These are phyloP conservation scores for Chimonanthus salicifolius DNA, from an alignment of 164 flowering plant genomes.

Conservation along the genomic window DNA sequence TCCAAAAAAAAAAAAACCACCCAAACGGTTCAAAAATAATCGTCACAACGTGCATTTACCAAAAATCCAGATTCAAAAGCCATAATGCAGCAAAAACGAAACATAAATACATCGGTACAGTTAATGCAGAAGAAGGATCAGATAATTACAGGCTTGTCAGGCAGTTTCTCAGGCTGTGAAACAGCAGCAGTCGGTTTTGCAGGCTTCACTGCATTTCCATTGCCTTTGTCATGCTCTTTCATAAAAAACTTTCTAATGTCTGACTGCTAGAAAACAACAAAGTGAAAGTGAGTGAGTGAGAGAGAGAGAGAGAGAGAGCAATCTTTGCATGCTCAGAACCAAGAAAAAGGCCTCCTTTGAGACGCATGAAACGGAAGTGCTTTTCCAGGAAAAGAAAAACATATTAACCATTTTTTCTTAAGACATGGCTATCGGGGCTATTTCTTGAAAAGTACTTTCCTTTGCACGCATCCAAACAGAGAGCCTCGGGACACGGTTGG, in stretches of 20 bases:
- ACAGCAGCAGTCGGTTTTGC: conserved; percentile 20
- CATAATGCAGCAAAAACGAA: neutral
- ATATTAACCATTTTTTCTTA: neutral
- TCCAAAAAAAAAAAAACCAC: neutral
- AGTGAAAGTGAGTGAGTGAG: neutral
- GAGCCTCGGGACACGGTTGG: too few species aligned
- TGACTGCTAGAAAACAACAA: conserved; percentile 21
- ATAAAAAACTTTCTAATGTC: conserved; percentile 96
- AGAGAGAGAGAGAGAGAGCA: neutral
- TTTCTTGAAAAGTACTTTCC: neutral
- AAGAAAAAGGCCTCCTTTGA: neutral
- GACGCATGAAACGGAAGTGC: neutral
- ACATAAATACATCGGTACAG: neutral
- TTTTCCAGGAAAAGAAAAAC: neutral
- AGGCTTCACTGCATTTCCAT: conserved; percentile 41
- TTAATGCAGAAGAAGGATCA: neutral
- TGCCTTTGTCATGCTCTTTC: conserved; percentile 60
- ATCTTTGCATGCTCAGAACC: neutral
- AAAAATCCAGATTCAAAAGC: neutral
- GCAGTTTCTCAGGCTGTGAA: conserved; percentile 18
- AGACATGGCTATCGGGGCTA: neutral
- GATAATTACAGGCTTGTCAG: conserved; percentile 27
- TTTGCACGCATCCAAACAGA: neutral
- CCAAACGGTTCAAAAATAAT: neutral
- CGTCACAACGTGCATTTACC: neutral